Percentiles rank a stretch among this genome's conserved stretches.
phyloP scores from a whole-genome alignment of 2,329 filamentous ascomycete genomes.

The Colletotrichum graminicola region DNA sequence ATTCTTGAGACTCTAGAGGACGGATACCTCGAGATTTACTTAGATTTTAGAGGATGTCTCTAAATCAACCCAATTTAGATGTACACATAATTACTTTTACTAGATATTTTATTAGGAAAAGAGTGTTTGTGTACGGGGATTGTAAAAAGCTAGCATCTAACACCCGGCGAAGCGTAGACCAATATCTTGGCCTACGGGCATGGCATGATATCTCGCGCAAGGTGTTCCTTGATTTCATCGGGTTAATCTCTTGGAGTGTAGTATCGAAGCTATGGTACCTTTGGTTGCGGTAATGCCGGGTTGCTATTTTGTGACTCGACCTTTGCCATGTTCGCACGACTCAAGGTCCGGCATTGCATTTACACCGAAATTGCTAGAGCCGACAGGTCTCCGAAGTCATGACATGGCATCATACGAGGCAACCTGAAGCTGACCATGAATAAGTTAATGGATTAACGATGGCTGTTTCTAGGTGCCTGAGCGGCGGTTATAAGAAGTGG shows the following conservation, averaged over 20 bases:
- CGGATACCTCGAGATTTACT: too few species aligned
- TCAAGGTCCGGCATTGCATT: neutral
- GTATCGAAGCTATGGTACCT: neutral
- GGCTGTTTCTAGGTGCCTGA: neutral
- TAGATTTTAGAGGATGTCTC: too few species aligned
- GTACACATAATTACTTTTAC: too few species aligned
- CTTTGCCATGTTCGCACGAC: neutral
- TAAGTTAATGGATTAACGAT: conserved; percentile 1
- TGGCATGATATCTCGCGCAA: too few species aligned
- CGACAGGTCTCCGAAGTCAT: neutral
- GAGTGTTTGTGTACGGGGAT: too few species aligned
- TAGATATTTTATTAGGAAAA: too few species aligned
- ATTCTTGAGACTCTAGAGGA: too few species aligned
- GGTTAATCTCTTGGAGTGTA: conserved; percentile 1
- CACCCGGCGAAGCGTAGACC: too few species aligned
- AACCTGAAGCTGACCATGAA: conserved; percentile 9
- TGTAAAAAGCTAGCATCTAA: too few species aligned
- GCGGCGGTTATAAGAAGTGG: conserved; percentile 21
- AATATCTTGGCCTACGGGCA: too few species aligned
- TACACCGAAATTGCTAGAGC: neutral
- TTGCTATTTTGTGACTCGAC: neutral
- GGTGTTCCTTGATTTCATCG: neutral
- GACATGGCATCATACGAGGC: conserved; percentile 15
- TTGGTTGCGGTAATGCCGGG: neutral
- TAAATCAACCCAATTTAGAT: too few species aligned